Base-by-base conservation (phyloP, 106 monocot genomes). In the Gastrodia elata region DNA sequence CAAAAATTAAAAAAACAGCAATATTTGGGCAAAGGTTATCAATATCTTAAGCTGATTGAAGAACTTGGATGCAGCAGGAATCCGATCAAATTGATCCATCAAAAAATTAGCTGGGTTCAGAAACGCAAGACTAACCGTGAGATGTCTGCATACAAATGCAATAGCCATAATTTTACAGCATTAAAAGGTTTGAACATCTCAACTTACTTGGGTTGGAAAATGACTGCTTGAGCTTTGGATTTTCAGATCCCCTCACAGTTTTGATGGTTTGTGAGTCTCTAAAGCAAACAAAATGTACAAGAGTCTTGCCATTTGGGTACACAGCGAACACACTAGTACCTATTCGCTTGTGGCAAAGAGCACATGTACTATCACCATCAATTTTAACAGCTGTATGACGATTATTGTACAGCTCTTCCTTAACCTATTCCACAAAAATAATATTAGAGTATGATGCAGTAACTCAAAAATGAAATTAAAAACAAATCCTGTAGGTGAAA, bases 261-360 rank as follows among this genome's bases (percentile, higher is more conserved):
- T 85, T 82, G 61, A 84, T 78, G 27, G 57, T 89, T 81, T 94
- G 94, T 0, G 88, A 84, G 35, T 94, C 89, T 73, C 87, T 83
- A 73, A 91, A 91, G 91, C 98, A 99, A 77, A 93, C 83, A 83
- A 99, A 99, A 81, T 99, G 98, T 35, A 94, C 93, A 42, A 99
- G 78, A 30, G 91, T 99, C 79, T 91, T 93, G 61, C 93, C 85
- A 79, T 99, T 93, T 27, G 98, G 98, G 65, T 99, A 99, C 52
- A 99, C 90, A 5, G 87, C 98, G 82, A 99, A 94, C 26, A 91
- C 98, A 79, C 91, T 99, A 52, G 68, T 82, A n/a, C 93, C 98
- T 73, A 99, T 93, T 71, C 79, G 77, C 77, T 99, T 99, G 65
- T 82, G 86, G 74, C 98, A 99, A 43, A 93, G 86, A 27, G 93